Conservation (phyloP, 352 stramenopile genomes). For the Phytophthora syringae region DNA sequence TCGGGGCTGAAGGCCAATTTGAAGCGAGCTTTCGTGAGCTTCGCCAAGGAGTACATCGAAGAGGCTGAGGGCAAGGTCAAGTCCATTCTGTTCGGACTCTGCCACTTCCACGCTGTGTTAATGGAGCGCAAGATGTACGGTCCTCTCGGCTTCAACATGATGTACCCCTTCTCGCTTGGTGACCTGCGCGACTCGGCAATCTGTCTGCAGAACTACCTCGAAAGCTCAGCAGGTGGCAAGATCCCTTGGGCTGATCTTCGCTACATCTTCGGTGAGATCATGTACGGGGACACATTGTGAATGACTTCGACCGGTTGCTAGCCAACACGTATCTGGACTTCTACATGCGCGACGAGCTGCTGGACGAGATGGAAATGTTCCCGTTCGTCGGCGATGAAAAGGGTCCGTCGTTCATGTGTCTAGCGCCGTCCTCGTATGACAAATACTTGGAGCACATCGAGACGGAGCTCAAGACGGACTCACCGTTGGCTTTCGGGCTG, state of each 20-base stretch:
- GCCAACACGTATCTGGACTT: slow-evolving; percentile 98
- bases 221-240: slow-evolving; percentile 94
- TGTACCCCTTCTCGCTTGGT: slow-evolving; percentile 97
- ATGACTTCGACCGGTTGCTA: slow-evolving; percentile 95
- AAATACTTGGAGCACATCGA: slow-evolving; percentile 98
- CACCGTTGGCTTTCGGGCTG: slow-evolving; percentile 96
- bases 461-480: slow-evolving; percentile 96
- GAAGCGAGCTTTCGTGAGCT: slow-evolving; percentile 97
- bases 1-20: slow-evolving; percentile 96
- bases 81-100: slow-evolving; percentile 97
- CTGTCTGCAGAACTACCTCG: slow-evolving; percentile 97
- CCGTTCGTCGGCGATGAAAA: slow-evolving; percentile 98
- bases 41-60: slow-evolving; percentile 96
- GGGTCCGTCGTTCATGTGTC: slow-evolving; percentile 93
- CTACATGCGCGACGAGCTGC: slow-evolving; percentile 97
- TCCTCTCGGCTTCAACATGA: slow-evolving; percentile 98
- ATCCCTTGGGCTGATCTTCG: slow-evolving; percentile 97
- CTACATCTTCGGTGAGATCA: slow-evolving; percentile 98
- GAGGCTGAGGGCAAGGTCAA: slow-evolving; percentile 96
- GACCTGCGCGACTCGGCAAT: slow-evolving; percentile 96
- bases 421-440: slow-evolving; percentile 96
- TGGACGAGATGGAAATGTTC: slow-evolving; percentile 99
- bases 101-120: slow-evolving; percentile 97
- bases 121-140: slow-evolving; percentile 98
- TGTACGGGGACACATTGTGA: slow-evolving; percentile 98